Conservation (phyloP, 306 rosid species). For the Hippophae gyantsensis region DNA sequence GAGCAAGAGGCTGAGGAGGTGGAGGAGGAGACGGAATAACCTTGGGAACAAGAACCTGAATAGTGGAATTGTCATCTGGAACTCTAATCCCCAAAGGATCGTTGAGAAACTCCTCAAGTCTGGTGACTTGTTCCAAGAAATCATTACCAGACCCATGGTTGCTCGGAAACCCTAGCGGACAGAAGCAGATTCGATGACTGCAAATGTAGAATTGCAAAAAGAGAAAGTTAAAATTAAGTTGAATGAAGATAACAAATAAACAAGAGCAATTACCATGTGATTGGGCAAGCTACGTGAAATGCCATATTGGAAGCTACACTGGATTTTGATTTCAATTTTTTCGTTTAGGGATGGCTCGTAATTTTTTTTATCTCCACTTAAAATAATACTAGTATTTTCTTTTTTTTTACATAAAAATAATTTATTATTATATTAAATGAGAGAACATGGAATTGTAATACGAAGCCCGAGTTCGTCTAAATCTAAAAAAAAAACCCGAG, state of each 20-base stretch:
- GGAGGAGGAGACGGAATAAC: slow-evolving; percentile 65
- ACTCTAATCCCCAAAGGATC: slow-evolving; percentile 48
- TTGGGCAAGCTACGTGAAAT: slow-evolving; percentile 84
- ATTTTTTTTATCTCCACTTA: background rate
- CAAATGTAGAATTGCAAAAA: slow-evolving; percentile 6
- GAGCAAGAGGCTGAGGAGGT: slow-evolving; percentile 26
- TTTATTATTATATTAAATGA: too few relatives aligned
- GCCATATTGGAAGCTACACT: slow-evolving; percentile 48
- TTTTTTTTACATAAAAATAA: too few relatives aligned
- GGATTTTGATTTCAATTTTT: slow-evolving; percentile 37
- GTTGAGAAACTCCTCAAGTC: slow-evolving; percentile 41
- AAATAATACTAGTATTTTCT: too few relatives aligned
- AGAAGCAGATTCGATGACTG: slow-evolving; percentile 67
- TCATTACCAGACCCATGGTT: slow-evolving; percentile 24
- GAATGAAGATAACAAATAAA: background rate
- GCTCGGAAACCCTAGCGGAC: slow-evolving; percentile 60
- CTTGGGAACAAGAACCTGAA: slow-evolving; percentile 71
- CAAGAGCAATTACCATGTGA: slow-evolving; percentile 44
- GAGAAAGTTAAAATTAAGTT: slow-evolving; percentile 4
- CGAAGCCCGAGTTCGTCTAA: too few relatives aligned
- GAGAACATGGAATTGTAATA: too few relatives aligned
- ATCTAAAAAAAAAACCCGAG: too few relatives aligned
- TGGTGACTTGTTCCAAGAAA: slow-evolving; percentile 40
- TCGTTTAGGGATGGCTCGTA: slow-evolving; percentile 28
- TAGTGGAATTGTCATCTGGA: slow-evolving; percentile 17